These are phyloP conservation scores for Xylaria sp. DNA, from an alignment of 2,329 filamentous ascomycete genomes.

Conservation along the genomic window DNA sequence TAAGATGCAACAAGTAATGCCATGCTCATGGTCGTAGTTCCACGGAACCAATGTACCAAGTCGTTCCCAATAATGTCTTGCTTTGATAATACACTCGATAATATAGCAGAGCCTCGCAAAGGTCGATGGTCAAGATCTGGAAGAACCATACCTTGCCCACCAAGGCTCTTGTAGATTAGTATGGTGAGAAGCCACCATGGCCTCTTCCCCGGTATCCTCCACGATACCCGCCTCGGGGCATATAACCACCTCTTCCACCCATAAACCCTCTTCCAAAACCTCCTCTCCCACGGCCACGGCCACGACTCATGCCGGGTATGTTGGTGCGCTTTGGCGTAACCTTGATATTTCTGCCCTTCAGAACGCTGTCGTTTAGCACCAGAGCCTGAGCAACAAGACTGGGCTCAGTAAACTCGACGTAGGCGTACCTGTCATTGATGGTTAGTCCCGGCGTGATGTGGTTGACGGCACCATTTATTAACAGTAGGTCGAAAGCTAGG, in stretches of 20 bases:
- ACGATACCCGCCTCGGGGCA: constrained; percentile 67
- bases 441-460: constrained; percentile 20
- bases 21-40: constrained; percentile 12
- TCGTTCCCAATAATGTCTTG: constrained; percentile 25
- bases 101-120: constrained; percentile 13
- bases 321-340: constrained; percentile 96
- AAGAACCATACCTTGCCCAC: neutral
- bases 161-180: constrained; percentile 55
- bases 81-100: constrained; percentile 32
- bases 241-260: constrained; percentile 61
- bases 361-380: constrained; percentile 94
- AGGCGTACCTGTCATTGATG: constrained; percentile 80
- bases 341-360: constrained; percentile 95
- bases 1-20: constrained; percentile 27
- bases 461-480: neutral
- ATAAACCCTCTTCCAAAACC: constrained; percentile 65
- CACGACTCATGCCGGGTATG: constrained; percentile 90
- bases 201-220: constrained; percentile 69
- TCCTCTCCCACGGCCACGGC: constrained; percentile 69
- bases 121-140: constrained; percentile 18
- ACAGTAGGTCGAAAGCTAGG: neutral
- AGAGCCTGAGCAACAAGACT: constrained; percentile 92
- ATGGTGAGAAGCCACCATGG: constrained; percentile 69
- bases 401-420: constrained; percentile 97
- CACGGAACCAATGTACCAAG: constrained; percentile 13